Base-by-base conservation (phyloP, 177 flowering plant species). In the Tripterygium wilfordii region DNA sequence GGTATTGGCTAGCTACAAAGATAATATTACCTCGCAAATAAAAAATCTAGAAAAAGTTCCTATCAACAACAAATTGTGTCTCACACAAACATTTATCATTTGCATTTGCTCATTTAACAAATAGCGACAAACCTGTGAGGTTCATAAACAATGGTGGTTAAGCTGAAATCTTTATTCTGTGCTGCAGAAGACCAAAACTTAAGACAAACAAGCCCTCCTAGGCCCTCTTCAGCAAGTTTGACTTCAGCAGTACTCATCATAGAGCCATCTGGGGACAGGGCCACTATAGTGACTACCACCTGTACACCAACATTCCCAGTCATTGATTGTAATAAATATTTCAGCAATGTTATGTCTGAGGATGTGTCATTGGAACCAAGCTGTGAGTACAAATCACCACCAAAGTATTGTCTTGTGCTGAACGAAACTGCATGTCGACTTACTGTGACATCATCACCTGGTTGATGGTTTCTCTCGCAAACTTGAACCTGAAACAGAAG, bases 391-490 rank as follows among this genome's bases (percentile, higher is more conserved):
- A 18, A 8, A 14, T 19, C 16, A 30, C 0, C 8, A 30, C 20
- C 17, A 36, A 17, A 13, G 26, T 20, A 32, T 24, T 4, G 24
- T 19, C 18, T 22, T 9, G 14, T 31, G 5, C 4, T 8, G 16
- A 5, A 20, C 10, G 9, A 41, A 45, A 64, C 45, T 23, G 29
- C 29, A 24, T 23, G 22, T 30, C 23, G 4, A 36, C 46, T 39
- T 86, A 92, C 99, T 77, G 77, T 86, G 63, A 79, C 53, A 26
- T 80, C 89, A 66, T 89, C 95, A 50, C 65, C 78, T 23, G 99
- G 94, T 50, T 80, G 88, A 74, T 92, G 82, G 63, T 81, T 92
- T 64, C 97, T 84, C 71, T 89, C 97, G 68, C 84, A 89, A 17
- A 89, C 71, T 69, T 74, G 87, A 53, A 89, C 89, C 99, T 88